Percentiles rank a stretch among this genome's conserved stretches.
Evolutionary conservation across 1,284 basidiomycete genomes (phyloP).

Genomic region (Moniliella sp.): DNA sequence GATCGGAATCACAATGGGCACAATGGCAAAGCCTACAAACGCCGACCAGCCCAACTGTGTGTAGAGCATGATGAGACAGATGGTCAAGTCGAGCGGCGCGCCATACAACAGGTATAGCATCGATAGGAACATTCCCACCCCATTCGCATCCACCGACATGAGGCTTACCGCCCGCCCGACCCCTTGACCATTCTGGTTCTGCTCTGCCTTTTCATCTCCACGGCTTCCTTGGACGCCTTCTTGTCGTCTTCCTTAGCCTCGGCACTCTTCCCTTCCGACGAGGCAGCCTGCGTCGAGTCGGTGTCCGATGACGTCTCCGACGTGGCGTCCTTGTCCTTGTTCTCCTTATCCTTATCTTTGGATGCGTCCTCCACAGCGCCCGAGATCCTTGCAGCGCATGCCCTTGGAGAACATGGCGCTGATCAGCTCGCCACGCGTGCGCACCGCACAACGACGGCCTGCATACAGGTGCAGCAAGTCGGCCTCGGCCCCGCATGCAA

Average conservation of each 20-base stretch:
- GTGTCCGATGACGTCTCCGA: no score
- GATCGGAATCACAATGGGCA: conserved; percentile 9
- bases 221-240: no score
- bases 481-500: conserved; percentile 8
- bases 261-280: no score
- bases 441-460: conserved; percentile 44
- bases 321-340: no score
- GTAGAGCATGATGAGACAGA: conserved; percentile 12
- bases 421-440: conserved; percentile 53
- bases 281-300: no score
- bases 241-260: no score
- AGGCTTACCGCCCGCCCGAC: conserved; percentile 5
- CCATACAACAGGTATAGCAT: conserved; percentile 6
- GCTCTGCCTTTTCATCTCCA: no score
- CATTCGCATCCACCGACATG: conserved; percentile 8
- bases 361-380: conserved; percentile 52
- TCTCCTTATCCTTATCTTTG: no score
- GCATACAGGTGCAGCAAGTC: conserved; percentile 61
- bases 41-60: conserved; percentile 17
- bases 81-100: conserved; percentile 11
- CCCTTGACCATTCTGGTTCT: conserved; percentile 1
- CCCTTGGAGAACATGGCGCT: conserved; percentile 73
- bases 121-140: conserved; percentile 2
- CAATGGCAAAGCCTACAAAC: conserved; percentile 9
- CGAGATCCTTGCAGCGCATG: conserved; percentile 59